phyloP scores from a whole-genome alignment of 2,329 filamentous ascomycete genomes.

The Penicillium sp. region DNA sequence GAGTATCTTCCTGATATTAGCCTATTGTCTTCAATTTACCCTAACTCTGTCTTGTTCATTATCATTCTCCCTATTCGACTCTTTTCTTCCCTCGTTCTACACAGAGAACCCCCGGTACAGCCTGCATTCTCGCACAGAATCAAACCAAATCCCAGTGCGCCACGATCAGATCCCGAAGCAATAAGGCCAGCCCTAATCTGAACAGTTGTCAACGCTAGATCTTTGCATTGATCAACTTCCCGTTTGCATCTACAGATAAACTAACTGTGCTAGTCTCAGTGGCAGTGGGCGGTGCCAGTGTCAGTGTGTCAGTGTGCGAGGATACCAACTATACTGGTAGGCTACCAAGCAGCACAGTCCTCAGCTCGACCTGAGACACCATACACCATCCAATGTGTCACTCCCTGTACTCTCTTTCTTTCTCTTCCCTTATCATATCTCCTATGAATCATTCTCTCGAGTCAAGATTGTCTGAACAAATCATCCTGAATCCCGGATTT shows the following conservation, averaged over 20 bases:
- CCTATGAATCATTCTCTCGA: not conserved
- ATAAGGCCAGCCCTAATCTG: conserved; percentile 4
- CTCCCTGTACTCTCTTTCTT: not conserved
- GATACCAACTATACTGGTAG: not conserved
- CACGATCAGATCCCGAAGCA: conserved; percentile 1
- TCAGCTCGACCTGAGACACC: not conserved
- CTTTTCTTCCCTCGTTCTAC: not conserved
- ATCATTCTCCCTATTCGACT: too few relatives aligned
- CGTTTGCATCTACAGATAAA: not conserved
- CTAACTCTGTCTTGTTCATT: too few relatives aligned
- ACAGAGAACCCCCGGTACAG: not conserved
- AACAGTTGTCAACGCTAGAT: conserved; percentile 9
- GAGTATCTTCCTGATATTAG: not conserved
- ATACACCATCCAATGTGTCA: not conserved
- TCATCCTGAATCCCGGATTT: conserved; percentile 1
- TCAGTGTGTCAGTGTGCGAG: not conserved
- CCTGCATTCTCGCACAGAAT: conserved; percentile 10
- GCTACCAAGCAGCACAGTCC: not conserved
- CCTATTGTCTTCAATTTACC: not conserved
- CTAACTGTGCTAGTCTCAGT: not conserved
- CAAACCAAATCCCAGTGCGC: conserved; percentile 1
- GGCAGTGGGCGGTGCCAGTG: not conserved
- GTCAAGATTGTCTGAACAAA: not conserved
- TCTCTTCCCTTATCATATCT: not conserved
- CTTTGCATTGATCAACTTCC: conserved; percentile 9